These are phyloP conservation scores for Mortierella alpina DNA, from an alignment of 192 early-diverging fungal species.

Conservation along the genomic window DNA sequence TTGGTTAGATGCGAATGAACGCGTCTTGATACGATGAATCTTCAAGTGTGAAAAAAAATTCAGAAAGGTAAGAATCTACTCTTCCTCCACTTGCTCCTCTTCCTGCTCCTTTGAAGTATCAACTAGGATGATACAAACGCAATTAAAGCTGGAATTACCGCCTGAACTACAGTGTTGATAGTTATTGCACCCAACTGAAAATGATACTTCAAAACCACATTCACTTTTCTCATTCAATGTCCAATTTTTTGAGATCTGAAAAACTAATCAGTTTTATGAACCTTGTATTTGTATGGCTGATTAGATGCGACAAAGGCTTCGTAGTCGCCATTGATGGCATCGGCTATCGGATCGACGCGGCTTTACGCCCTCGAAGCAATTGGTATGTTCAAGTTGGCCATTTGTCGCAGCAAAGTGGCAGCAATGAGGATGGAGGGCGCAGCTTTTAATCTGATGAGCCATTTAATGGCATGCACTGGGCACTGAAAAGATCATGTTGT, in stretches of 20 bases:
- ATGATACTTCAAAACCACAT: constrained; percentile 24
- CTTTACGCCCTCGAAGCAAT: not conserved
- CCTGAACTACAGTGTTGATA: constrained; percentile 72
- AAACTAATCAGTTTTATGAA: not conserved
- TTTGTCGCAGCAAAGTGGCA: too few relatives aligned
- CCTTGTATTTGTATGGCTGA: too few relatives aligned
- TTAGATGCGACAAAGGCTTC: too few relatives aligned
- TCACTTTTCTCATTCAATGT: constrained; percentile 4
- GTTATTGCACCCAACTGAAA: constrained; percentile 70
- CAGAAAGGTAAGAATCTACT: constrained; percentile 3
- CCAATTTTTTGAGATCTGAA: constrained; percentile 9
- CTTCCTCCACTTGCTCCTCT: not conserved
- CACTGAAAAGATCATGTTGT: constrained; percentile 66
- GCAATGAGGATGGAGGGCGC: too few relatives aligned
- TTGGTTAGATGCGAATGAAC: not conserved
- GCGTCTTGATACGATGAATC: not conserved
- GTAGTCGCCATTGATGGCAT: too few relatives aligned
- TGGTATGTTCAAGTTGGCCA: constrained; percentile 5
- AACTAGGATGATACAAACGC: constrained; percentile 66
- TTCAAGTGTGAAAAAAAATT: not conserved
- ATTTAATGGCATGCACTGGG: constrained; percentile 70
- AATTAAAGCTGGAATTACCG: constrained; percentile 85
- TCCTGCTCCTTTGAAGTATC: not conserved
- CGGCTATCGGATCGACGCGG: too few relatives aligned
- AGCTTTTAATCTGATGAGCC: constrained; percentile 26